These are phyloP conservation scores for Salmacisia buchloeana DNA, from an alignment of 1,284 basidiomycete genomes.

Conservation along the genomic window DNA sequence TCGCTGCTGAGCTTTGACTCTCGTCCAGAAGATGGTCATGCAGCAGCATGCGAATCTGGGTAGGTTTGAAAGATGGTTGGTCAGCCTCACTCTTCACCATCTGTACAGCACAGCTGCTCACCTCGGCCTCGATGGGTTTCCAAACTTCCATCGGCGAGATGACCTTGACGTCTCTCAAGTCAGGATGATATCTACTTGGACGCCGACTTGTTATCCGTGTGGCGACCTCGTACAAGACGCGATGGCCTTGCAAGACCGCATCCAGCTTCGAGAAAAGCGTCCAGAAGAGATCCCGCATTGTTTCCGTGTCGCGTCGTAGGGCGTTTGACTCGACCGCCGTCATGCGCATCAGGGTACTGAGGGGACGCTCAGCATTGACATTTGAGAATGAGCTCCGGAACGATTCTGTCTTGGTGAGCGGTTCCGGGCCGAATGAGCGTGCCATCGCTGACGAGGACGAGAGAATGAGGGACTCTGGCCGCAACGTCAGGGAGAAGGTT, in stretches of 20 bases:
- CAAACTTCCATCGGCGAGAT: slow-evolving; percentile 72
- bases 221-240: slow-evolving; percentile 80
- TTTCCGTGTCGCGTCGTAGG: slow-evolving; percentile 42
- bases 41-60: slow-evolving; percentile 63
- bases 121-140: slow-evolving; percentile 80
- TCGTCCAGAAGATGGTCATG: slow-evolving; percentile 88
- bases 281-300: slow-evolving; percentile 82
- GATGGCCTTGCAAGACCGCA: slow-evolving; percentile 86
- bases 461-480: slow-evolving; percentile 57
- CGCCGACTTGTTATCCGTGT: slow-evolving; percentile 22
- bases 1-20: slow-evolving; percentile 67
- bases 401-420: slow-evolving; percentile 14
- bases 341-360: slow-evolving; percentile 23
- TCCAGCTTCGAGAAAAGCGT: slow-evolving; percentile 93
- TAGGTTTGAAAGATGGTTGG: neutral
- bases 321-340: slow-evolving; percentile 33
- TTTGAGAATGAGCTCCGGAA: slow-evolving; percentile 19
- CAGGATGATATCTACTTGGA: neutral
- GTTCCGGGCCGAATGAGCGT: slow-evolving; percentile 51
- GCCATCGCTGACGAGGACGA: slow-evolving; percentile 54
- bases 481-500: slow-evolving; percentile 52
- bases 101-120: neutral
- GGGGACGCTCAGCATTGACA: neutral
- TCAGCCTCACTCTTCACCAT: neutral
- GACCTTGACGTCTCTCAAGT: slow-evolving; percentile 5